Base-by-base conservation (phyloP, 169 alveolate genomes). In the Cryptosporidium tyzzeri region DNA sequence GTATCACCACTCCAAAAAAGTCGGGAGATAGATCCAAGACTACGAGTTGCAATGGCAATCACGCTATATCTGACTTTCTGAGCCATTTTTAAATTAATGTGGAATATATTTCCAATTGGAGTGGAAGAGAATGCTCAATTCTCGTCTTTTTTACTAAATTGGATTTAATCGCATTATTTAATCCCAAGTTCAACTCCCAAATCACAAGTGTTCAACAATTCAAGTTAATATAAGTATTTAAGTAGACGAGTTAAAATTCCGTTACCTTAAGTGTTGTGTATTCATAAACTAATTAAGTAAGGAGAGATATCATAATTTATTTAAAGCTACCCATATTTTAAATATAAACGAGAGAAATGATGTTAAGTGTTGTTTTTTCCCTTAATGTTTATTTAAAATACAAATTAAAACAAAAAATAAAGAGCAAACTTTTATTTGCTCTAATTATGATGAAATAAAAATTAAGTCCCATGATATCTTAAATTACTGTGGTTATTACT, bases 1-100 rank as follows among this genome's bases (percentile, higher is more conserved):
- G 45, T 39, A 39, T 37, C 8, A 59, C 39, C 48, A 31, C 74
- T 37, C 89, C 89, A 59, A 80, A 67, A 50, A 44, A 62, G 35
- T 29, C 44, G 1, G 41, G 53, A 26, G 55, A 41, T 3, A 61
- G 41, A 41, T 39, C 55, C 4, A 59, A 41, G 26, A 58, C n/a
- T 7, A 29, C 71, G 14, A 65, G 71, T 33, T 33, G 50, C 37
- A 59, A 37, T 39, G 62, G 45, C 37, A 50, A 80, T 45, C 26
- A 26, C 4, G n/a, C 3, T 61, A 55, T 9, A 55, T 45, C 48
- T 59, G 41, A 35, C 61, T 53, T 51, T 74, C 68, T 55, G 37
- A 35, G 51, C 1, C 86, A 18, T 31, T 53, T 50, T 74, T 29
- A 23, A 51, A 37, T 23, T 7, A 55, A 55, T n/a, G 14, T 26